Evolutionary conservation across 2,329 filamentous ascomycete genomes (phyloP), one percentile per base, ranked within the genome.

Genomic region (Fusarium clavum): DNA sequence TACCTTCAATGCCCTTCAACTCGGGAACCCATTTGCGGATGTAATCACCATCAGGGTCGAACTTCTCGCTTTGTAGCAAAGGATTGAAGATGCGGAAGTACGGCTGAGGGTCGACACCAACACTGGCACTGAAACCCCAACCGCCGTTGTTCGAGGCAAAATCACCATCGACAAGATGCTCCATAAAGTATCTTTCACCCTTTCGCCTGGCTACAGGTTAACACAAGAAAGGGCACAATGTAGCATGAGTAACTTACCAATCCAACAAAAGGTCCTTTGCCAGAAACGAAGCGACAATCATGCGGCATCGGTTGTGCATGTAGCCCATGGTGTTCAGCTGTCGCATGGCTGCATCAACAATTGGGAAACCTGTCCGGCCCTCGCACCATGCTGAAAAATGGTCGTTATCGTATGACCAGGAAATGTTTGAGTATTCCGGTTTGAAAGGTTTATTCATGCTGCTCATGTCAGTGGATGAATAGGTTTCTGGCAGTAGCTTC

Each of bases 61-160:
- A 97, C 79, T 92, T 94, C 83, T 96, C 92, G 72, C 91, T 93
- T 82, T 97, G 94, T 20, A 93, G 81, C 46, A 94, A 78, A 1
- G 94, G 94, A 74, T 97, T 97, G 81, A 97, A 97, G 54, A 97
- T 92, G 9, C 94, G 87, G 69, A 97, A 97, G 77, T 97, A 97
- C 0, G 94, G 94, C 79, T 97, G 92, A 2, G 93, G 92, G 78
- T 97, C 93, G 9, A 94, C 92, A 2, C 93, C 92, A 0, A 90
- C 90, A 20, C 85, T 88, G 7, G 91, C 89, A 25, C 85, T 80
- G 67, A 83, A 83, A 1, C 81, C 87, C 86, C 86, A 88, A 6
- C 87, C 87, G 29, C 86, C 85, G 67, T 92, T 94, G 78, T 95
- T 95, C 61, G 88, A 91, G 0, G 91, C 91, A 76, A 94, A 93